These are phyloP conservation scores for Lichtheimia ornata DNA, from an alignment of 371 early-diverging fungal species.

Conservation along the genomic window DNA sequence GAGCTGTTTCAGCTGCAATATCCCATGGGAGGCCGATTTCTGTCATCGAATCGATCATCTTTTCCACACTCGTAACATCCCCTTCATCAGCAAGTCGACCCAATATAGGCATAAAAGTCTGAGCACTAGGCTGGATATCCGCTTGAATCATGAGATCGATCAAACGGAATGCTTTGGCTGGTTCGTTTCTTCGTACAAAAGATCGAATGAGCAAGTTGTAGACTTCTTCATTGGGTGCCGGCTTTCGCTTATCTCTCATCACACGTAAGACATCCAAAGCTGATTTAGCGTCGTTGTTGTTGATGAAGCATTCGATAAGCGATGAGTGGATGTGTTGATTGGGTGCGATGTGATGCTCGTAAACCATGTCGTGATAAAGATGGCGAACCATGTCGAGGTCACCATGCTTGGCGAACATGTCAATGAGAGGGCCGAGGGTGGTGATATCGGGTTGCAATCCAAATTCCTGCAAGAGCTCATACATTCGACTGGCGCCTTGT, in stretches of 20 bases:
- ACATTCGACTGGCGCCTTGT: conserved; percentile 28
- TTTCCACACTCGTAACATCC: conserved; percentile 20
- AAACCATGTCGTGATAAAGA: conserved; percentile 30
- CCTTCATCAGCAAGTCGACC: conserved; percentile 34
- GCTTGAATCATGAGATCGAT: conserved; percentile 29
- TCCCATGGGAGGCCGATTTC: conserved; percentile 26
- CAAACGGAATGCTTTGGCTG: conserved; percentile 26
- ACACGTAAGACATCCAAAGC: conserved; percentile 25
- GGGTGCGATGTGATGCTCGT: conserved; percentile 21
- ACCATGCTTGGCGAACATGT: conserved; percentile 46
- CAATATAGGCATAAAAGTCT: conserved; percentile 31
- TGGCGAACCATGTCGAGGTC: conserved; percentile 26
- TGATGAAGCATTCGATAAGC: conserved; percentile 36
- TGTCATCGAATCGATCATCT: conserved; percentile 27
- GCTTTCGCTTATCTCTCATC: conserved; percentile 10
- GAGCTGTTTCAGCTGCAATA: conserved; percentile 26
- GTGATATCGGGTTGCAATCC: conserved; percentile 30
- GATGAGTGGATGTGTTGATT: conserved; percentile 34
- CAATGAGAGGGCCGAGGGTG: conserved; percentile 41
- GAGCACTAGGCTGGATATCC: conserved; percentile 9
- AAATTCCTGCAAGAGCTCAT: conserved; percentile 26
- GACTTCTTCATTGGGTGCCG: conserved; percentile 15
- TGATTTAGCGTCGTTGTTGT: conserved; percentile 23
- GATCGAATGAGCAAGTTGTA: conserved; percentile 36
- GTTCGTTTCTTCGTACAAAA: conserved; percentile 19